phyloP scores from a whole-genome alignment of 331 rosid genomes.

The Stylosanthes scabra region DNA sequence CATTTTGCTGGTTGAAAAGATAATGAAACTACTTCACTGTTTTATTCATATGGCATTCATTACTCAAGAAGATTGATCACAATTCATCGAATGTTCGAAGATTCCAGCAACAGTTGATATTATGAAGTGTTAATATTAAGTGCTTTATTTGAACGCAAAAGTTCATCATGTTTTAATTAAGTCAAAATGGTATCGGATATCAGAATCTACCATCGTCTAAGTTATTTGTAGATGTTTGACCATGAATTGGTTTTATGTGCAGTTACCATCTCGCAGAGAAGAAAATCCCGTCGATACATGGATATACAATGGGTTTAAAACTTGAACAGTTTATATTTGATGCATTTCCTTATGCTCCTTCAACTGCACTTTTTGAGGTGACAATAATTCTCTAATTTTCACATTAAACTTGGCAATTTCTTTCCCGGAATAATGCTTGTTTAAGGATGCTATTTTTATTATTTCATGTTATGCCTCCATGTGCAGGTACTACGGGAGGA shows the following conservation, averaged over 20 bases:
- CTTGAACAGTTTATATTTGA: constrained; percentile 97
- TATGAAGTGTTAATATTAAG: not conserved
- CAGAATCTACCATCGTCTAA: constrained; percentile 9
- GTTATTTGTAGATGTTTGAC: constrained; percentile 37
- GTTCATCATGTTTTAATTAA: constrained; percentile 21
- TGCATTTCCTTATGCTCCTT: constrained; percentile 96
- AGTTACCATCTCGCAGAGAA: constrained; percentile 98
- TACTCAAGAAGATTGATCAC: constrained; percentile 11
- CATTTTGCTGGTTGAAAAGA: constrained; percentile 14
- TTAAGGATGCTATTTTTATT: constrained; percentile 23
- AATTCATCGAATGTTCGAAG: constrained; percentile 9
- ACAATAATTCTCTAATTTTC: constrained; percentile 19
- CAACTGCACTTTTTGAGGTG: constrained; percentile 99
- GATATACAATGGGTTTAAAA: constrained; percentile 78
- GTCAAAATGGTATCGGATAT: constrained; percentile 18
- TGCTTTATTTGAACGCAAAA: not conserved
- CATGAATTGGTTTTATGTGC: constrained; percentile 40
- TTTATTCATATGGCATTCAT: constrained; percentile 23
- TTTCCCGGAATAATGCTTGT: constrained; percentile 21
- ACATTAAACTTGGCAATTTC: constrained; percentile 17
- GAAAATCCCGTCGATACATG: constrained; percentile 89
- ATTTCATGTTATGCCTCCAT: constrained; percentile 32
- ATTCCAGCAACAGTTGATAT: constrained; percentile 8
- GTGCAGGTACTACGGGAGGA: constrained; percentile 85
- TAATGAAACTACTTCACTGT: not conserved